These are phyloP conservation scores for Candida nonsorbophila DNA, from an alignment of 805 yeast species.

Conservation along the genomic window DNA sequence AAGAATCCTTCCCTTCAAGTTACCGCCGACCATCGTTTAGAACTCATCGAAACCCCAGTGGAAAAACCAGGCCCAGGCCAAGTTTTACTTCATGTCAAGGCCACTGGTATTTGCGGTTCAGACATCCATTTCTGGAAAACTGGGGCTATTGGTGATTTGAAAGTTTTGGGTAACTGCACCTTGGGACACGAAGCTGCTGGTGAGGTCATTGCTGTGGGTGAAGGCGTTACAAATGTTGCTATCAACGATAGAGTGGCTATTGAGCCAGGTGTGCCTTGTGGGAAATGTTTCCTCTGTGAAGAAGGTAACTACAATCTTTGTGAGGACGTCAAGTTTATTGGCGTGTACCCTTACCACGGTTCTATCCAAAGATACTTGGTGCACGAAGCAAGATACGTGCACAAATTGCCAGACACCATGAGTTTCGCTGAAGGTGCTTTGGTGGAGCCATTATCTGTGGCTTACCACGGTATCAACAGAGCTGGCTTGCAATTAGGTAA, in stretches of 20 bases:
- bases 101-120: slow-evolving; percentile 11
- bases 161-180: no score
- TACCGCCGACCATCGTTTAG: background rate
- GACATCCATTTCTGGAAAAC: slow-evolving; percentile 12
- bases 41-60: background rate
- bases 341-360: slow-evolving; percentile 5
- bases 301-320: slow-evolving; percentile 12
- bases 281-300: no score
- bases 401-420: slow-evolving; percentile 12
- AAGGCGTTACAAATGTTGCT: slow-evolving; percentile 35
- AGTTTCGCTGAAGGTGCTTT: slow-evolving; percentile 13
- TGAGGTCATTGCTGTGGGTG: slow-evolving; percentile 42
- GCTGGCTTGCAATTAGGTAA: slow-evolving; percentile 7
- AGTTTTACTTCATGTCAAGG: slow-evolving; percentile 9
- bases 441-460: slow-evolving; percentile 14
- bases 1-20: background rate
- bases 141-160: slow-evolving; percentile 17
- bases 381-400: no score
- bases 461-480: slow-evolving; percentile 10
- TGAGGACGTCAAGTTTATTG: no score
- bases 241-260: slow-evolving; percentile 42
- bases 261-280: slow-evolving; percentile 53
- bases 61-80: slow-evolving; percentile 7
- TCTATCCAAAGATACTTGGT: slow-evolving; percentile 4
- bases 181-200: slow-evolving; percentile 41